Base-by-base conservation (phyloP, 225 moss, liverwort and hornwort genomes). In the Takakia lepidozioides region DNA sequence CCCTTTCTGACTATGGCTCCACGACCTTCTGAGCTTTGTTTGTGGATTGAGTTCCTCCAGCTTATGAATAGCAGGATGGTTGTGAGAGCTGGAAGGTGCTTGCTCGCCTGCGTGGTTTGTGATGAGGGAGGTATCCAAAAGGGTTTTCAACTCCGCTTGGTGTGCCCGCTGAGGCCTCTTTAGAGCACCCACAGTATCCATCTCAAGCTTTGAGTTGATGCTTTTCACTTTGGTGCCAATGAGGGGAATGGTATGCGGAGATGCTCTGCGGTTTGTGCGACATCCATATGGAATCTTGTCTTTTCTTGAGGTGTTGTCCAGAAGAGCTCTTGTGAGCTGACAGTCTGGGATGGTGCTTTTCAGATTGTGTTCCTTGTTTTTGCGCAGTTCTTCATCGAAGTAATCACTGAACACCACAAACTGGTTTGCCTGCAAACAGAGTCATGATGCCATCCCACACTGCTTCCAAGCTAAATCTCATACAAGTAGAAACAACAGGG, bases 401-500 rank as follows among this genome's bases (percentile, higher is more conserved):
- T 95, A 95, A 53, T 84, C 80, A 25, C 80, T 78, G 65, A 84
- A 95, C 5, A 95, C 84, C 17, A 95, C 87, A 70, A 84, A 95
- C 28, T 87, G 84, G 73, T 95, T 95, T 30, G 90, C 73, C 90
- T 95, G 78, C 58, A 50, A 32, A 7, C 11, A 32, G 8, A 11
- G 32, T 32, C 32, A 32, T 32, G 1, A 32, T 32, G 7, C 11
- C 32, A 32, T 32, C 11, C 11, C 32, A 32, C 8, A 32, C 32
- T 32, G 32, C 32, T 32, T 32, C 8, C 7, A 32, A 11, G 32
- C 11, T 11, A 32, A 7, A 32, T 6, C 32, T 32, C 32, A 32
- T 32, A 6, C 11, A 11, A 32, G 32, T 32, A 32, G 7, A 11
- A 7, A 0, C 11, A 32, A 32, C 8, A 11, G 32, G 7, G 8